Evolutionary conservation across 192 early-diverging fungal genomes (phyloP).

Genomic region (Rhizophlyctis rosea): DNA sequence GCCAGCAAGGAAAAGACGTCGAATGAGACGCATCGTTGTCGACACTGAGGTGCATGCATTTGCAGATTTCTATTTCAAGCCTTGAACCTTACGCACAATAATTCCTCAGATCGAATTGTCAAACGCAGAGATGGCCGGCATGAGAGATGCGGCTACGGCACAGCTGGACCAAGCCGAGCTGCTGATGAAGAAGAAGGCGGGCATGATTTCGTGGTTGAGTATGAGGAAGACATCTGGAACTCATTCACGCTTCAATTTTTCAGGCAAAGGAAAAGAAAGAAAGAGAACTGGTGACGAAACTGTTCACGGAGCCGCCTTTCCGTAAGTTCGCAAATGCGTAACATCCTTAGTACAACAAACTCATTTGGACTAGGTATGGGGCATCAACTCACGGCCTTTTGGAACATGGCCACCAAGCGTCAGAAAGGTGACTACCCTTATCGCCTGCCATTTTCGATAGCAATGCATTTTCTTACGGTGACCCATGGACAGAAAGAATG

Average conservation of each 20-base stretch:
- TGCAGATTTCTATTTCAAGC: background rate
- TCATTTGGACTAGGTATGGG: background rate
- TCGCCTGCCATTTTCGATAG: background rate
- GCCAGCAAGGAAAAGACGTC: background rate
- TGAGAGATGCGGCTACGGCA: slow-evolving; percentile 8
- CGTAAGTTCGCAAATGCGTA: slow-evolving; percentile 1
- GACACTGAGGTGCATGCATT: slow-evolving; percentile 10
- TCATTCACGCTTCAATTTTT: background rate
- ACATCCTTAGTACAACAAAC: background rate
- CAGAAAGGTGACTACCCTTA: background rate
- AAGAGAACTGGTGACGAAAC: slow-evolving; percentile 8
- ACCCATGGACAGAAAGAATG: background rate
- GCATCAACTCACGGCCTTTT: background rate
- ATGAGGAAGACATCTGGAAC: background rate
- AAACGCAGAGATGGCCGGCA: slow-evolving; percentile 8
- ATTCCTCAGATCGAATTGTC: slow-evolving; percentile 18
- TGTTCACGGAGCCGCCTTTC: slow-evolving; percentile 4
- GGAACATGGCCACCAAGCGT: background rate
- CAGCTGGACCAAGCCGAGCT: slow-evolving; percentile 15
- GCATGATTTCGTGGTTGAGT: background rate
- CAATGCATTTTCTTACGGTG: background rate
- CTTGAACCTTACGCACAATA: no score
- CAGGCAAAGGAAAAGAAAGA: slow-evolving; percentile 10
- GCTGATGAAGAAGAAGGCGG: background rate
- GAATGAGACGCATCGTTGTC: slow-evolving; percentile 5